Evolutionary conservation across 345 rosid genomes (phyloP).

Genomic region (Carallia brachiata): DNA sequence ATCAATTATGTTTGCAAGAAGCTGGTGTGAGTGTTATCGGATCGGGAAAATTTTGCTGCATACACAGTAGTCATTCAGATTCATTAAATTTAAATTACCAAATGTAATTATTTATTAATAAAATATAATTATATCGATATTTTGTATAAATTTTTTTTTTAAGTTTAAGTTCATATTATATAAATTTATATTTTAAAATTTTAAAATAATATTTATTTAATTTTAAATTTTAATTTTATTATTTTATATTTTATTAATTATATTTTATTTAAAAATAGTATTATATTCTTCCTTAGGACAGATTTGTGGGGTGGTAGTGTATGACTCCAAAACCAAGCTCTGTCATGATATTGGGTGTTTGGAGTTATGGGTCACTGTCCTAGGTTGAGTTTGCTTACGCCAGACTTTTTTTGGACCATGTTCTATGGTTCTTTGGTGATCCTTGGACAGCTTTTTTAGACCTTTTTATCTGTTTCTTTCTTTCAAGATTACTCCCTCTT

Average conservation of each 20-base stretch:
- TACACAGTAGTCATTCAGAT: no score
- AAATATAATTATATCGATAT: no score
- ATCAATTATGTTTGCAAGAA: no score
- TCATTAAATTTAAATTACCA: no score
- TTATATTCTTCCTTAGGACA: no score
- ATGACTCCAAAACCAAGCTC: no score
- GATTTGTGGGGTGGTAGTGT: no score
- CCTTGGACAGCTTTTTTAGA: constrained; percentile 10
- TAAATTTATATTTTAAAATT: background rate
- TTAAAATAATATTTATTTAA: background rate
- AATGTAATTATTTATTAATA: no score
- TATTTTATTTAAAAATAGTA: background rate
- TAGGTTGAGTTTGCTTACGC: background rate
- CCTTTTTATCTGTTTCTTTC: constrained; percentile 23
- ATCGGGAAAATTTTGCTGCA: no score
- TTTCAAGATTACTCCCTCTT: constrained; percentile 18
- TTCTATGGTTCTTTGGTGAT: background rate
- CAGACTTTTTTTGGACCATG: background rate
- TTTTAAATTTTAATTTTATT: no score
- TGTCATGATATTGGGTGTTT: constrained; percentile 3
- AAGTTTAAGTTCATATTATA: background rate
- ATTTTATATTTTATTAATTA: no score
- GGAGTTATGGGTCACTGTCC: background rate
- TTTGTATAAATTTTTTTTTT: background rate
- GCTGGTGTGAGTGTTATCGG: background rate